Percentiles rank a stretch among this genome's conserved stretches.
phyloP scores from a whole-genome alignment of 2,329 filamentous ascomycete species.

The Stromatinia cepivora region DNA sequence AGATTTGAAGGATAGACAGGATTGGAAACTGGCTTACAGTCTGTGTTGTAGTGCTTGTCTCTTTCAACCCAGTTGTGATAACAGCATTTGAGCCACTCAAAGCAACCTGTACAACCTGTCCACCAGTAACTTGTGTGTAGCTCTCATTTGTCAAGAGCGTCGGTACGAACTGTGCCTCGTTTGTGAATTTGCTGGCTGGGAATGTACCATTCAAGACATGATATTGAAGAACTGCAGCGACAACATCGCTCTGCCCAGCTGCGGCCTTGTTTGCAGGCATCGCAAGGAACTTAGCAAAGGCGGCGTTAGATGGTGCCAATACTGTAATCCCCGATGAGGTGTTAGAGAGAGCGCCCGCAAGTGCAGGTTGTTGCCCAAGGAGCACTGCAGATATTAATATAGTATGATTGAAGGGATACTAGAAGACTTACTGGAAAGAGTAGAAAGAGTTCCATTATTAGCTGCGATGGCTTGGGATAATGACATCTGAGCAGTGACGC shows the following conservation, averaged over 20 bases:
- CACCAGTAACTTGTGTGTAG: conserved; percentile 52
- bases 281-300: conserved; percentile 44
- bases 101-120: conserved; percentile 47
- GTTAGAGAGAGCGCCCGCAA: conserved; percentile 14
- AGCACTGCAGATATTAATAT: conserved; percentile 16
- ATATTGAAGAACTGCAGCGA: conserved; percentile 43
- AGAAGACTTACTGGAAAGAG: conserved; percentile 10
- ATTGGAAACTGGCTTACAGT: conserved; percentile 44
- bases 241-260: conserved; percentile 42
- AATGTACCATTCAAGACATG: conserved; percentile 41
- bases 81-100: conserved; percentile 16
- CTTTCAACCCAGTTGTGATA: conserved; percentile 20
- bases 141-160: conserved; percentile 47
- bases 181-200: conserved; percentile 36
- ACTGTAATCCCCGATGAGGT: conserved; percentile 32
- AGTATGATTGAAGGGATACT: neutral
- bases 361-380: conserved; percentile 18
- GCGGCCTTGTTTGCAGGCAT: conserved; percentile 38
- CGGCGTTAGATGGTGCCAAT: conserved; percentile 43
- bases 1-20: conserved; percentile 40
- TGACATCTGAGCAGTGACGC: conserved; percentile 10
- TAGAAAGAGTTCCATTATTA: conserved; percentile 13
- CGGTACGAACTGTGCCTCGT: conserved; percentile 45
- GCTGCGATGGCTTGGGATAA: conserved; percentile 2
- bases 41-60: conserved; percentile 42